A percentile compares a stretch with the other conserved stretches of the same genome.
phyloP scores from a whole-genome alignment of 164 flowering plant genomes.

The Berberis vulgaris region DNA sequence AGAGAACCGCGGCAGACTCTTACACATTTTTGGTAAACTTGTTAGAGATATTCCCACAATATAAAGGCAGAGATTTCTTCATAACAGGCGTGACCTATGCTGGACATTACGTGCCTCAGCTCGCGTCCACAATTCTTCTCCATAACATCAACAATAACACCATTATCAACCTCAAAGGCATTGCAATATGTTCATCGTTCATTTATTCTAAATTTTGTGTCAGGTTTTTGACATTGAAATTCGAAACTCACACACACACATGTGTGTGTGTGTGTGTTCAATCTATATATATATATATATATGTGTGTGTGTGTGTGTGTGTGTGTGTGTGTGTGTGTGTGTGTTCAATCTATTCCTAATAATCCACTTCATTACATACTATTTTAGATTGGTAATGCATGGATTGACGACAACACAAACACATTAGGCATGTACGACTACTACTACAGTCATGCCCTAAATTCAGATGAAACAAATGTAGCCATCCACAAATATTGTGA shows the following conservation, averaged over 20 bases:
- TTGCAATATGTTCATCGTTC: slow-evolving; percentile 11
- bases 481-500: slow-evolving; percentile 19
- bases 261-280: background rate
- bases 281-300: background rate
- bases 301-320: background rate
- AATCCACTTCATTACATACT: background rate
- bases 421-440: slow-evolving; percentile 23
- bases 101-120: slow-evolving; percentile 28
- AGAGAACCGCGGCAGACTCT: slow-evolving; percentile 21
- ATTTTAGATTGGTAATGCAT: slow-evolving; percentile 37
- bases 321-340: background rate
- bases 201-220: too few species aligned
- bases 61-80: slow-evolving; percentile 27
- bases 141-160: slow-evolving; percentile 20
- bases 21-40: slow-evolving; percentile 18
- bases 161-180: slow-evolving; percentile 21
- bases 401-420: slow-evolving; percentile 22
- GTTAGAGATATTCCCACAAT: slow-evolving; percentile 29
- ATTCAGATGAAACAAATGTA: slow-evolving; percentile 26
- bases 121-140: slow-evolving; percentile 18
- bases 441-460: slow-evolving; percentile 33
- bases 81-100: slow-evolving; percentile 25
- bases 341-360: background rate
- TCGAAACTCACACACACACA: background rate
- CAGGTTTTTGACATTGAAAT: too few species aligned